These are phyloP conservation scores for Podaxis pistillaris DNA, from an alignment of 768 basidiomycete genomes.

Conservation along the genomic window DNA sequence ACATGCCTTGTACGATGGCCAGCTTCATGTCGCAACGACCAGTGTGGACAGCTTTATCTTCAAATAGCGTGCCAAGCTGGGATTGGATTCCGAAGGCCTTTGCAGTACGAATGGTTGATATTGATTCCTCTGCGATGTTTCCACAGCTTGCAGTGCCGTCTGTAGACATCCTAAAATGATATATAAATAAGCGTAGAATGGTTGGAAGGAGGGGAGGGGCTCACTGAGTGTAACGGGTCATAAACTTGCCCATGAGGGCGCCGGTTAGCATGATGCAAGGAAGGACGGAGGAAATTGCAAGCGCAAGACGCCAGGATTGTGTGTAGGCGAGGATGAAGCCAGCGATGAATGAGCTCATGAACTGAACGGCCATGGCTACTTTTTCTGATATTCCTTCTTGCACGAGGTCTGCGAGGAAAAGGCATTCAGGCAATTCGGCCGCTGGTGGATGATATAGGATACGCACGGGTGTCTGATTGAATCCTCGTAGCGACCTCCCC, in stretches of 20 bases:
- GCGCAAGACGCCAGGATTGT: conserved; percentile 68
- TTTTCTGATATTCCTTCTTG: conserved; percentile 85
- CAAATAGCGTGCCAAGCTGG: conserved; percentile 56
- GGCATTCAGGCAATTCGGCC: background rate
- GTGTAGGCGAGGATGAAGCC: conserved; percentile 68
- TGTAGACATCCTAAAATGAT: conserved; percentile 45
- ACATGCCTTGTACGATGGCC: conserved; percentile 50
- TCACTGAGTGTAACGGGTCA: conserved; percentile 55
- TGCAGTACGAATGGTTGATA: conserved; percentile 76
- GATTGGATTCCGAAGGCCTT: conserved; percentile 80
- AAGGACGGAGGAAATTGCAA: conserved; percentile 69
- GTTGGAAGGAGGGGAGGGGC: conserved; percentile 20
- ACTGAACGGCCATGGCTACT: conserved; percentile 56
- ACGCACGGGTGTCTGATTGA: conserved; percentile 70
- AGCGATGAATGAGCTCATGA: conserved; percentile 61
- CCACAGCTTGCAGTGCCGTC: conserved; percentile 71
- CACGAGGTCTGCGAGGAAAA: conserved; percentile 52
- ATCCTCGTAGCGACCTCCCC: conserved; percentile 87
- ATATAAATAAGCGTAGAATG: background rate
- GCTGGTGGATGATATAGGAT: background rate
- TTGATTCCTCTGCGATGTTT: conserved; percentile 80
- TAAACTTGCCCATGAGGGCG: conserved; percentile 56
- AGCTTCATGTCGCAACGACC: conserved; percentile 44
- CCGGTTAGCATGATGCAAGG: conserved; percentile 72
- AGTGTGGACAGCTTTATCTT: conserved; percentile 49